phyloP scores from a whole-genome alignment of 2,329 filamentous ascomycete species.

The Penicillium brevicompactum region DNA sequence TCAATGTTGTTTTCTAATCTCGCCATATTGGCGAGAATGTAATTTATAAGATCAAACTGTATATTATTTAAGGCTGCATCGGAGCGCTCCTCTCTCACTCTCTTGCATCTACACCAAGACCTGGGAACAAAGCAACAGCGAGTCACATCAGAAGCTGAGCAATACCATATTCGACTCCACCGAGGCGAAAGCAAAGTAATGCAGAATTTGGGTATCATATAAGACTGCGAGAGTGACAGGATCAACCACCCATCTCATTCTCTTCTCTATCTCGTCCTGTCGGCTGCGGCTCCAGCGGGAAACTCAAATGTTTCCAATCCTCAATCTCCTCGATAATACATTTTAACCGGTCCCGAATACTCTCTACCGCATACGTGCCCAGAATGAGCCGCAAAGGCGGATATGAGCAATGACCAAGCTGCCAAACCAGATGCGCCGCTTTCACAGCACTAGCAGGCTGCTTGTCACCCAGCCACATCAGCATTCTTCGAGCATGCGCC shows the following conservation, averaged over 20 bases:
- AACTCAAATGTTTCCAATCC: conserved; percentile 87
- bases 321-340: conserved; percentile 94
- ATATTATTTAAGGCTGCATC: neutral
- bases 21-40: neutral
- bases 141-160: neutral
- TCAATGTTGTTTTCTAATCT: conserved; percentile 69
- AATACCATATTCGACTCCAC: neutral
- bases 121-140: no score
- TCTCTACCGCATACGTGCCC: conserved; percentile 93
- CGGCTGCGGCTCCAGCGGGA: conserved; percentile 47
- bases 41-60: conserved; percentile 6
- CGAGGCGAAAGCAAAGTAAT: neutral
- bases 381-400: conserved; percentile 84
- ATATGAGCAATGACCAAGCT: conserved; percentile 91
- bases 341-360: conserved; percentile 83
- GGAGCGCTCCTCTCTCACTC: neutral
- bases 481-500: conserved; percentile 83
- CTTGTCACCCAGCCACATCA: conserved; percentile 90
- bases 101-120: neutral
- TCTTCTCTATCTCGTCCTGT: neutral
- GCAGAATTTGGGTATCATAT: neutral
- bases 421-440: conserved; percentile 91
- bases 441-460: conserved; percentile 93
- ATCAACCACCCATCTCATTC: conserved; percentile 1
- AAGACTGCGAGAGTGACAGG: neutral